Base-by-base conservation (phyloP, 768 basidiomycete species). In the Stropharia rugosoannulata region DNA sequence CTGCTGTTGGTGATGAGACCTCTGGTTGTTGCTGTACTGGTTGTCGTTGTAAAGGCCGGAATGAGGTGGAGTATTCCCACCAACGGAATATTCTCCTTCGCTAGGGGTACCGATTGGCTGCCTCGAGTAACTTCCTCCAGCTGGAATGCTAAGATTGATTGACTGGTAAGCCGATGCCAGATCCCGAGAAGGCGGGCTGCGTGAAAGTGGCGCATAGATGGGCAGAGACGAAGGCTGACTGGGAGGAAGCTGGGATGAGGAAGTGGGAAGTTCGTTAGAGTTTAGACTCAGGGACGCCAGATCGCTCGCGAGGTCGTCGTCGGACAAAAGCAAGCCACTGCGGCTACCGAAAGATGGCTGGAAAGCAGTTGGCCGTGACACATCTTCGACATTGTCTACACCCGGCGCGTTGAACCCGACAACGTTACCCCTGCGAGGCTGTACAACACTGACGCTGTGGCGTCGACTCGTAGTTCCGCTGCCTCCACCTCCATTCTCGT, bases 391-490 rank as follows among this genome's bases (percentile, higher is more conserved):
- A 16, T 58, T 66, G 46, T 82, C 80, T 15, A 61, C 68, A 1
- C 78, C 81, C 0, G 85, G 81, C 1, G 79, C 84, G 58, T 80
- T 84, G 70, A 90, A 90, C 2, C 88, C 89, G 12, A 87, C 81
- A 47, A 87, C 74, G 52, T 81, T 82, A 4, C 83, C 75, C 46
- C 87, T 72, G 4, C 87, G 77, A 0, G 89, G 88, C 66, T 90
- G 91, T 11, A 92, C 89, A 62, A 92, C 83, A 58, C 86, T 89
- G 61, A 93, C 90, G 56, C 89, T 91, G 60, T 93, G 91, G 16
- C 92, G 75, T 37, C 92, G 74, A 61, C 89, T 92, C 6, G 92
- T 91, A 4, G 90, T 88, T 2, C 90, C 92, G 62, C 90, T 93
- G 0, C 85, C 86, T 13, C 76, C 76, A 36, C 76, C 76, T 5